Percentiles rank a stretch among this genome's conserved stretches.
Evolutionary conservation across 768 basidiomycete species (phyloP).

Genomic region (Strobilomyces dryophilus): DNA sequence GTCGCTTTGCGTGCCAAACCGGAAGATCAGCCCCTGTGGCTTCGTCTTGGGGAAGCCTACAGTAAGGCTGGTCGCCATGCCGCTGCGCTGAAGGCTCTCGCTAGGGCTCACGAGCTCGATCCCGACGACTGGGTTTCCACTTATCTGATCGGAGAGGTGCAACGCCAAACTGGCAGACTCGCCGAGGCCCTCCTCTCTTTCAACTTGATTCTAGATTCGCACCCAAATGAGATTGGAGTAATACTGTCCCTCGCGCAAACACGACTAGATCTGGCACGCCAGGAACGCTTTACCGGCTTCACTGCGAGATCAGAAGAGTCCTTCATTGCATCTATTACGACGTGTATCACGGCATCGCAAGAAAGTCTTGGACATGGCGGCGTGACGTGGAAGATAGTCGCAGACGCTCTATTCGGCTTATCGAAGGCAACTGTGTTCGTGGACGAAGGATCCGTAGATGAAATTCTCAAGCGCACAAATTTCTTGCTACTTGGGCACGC

Average conservation of each 20-base stretch:
- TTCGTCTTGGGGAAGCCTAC: conserved; percentile 90
- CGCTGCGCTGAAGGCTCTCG: conserved; percentile 85
- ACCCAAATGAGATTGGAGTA: conserved; percentile 69
- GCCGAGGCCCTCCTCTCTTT: conserved; percentile 71
- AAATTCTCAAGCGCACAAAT: conserved; percentile 32
- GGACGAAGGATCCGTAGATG: conserved; percentile 38
- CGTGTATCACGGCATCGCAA: conserved; percentile 46
- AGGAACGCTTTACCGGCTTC: conserved; percentile 68
- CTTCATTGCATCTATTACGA: conserved; percentile 55
- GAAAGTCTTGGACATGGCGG: conserved; percentile 59
- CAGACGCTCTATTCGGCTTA: conserved; percentile 70
- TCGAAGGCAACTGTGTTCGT: conserved; percentile 49
- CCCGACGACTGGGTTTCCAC: conserved; percentile 79
- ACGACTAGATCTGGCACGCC: conserved; percentile 64
- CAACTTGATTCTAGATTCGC: conserved; percentile 47
- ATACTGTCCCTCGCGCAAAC: conserved; percentile 68
- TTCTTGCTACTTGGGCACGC: conserved; percentile 38
- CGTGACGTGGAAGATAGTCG: conserved; percentile 79
- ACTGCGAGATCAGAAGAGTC: conserved; percentile 69
- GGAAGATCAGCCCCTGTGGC: conserved; percentile 80
- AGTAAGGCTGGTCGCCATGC: conserved; percentile 81
- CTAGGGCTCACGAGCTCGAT: conserved; percentile 65
- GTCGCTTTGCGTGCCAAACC: conserved; percentile 77
- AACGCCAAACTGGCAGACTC: conserved; percentile 70
- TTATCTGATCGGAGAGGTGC: conserved; percentile 83